Evolutionary conservation across 805 yeast species (phyloP).

Genomic region (Yamadazyma akitaensis): DNA sequence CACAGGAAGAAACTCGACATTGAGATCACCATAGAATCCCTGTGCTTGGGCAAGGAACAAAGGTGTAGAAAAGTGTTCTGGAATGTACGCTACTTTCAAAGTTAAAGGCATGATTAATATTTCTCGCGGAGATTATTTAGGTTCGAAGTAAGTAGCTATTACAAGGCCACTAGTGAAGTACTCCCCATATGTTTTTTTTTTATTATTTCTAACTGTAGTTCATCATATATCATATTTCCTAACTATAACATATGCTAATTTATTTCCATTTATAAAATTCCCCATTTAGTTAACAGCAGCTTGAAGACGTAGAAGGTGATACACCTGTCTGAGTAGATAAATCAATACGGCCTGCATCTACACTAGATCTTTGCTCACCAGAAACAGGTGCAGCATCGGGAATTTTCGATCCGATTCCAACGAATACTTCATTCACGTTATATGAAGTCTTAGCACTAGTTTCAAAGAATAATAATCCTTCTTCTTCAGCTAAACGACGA

Average conservation of each 20-base stretch:
- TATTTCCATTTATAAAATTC: neutral
- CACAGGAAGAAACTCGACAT: constrained; percentile 62
- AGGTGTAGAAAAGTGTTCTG: constrained; percentile 92
- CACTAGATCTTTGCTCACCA: constrained; percentile 3
- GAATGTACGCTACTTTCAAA: constrained; percentile 73
- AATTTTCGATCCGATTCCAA: constrained; percentile 84
- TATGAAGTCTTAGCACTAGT: constrained; percentile 89
- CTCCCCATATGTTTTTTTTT: no score
- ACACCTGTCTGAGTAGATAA: constrained; percentile 19
- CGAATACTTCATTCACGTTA: constrained; percentile 87
- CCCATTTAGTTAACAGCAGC: constrained; percentile 9
- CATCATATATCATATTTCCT: neutral
- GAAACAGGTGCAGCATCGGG: constrained; percentile 40
- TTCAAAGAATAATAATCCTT: constrained; percentile 85
- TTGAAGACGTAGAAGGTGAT: constrained; percentile 4
- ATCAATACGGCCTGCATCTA: constrained; percentile 34
- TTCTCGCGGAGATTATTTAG: neutral
- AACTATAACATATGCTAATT: neutral
- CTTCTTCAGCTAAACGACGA: constrained; percentile 81
- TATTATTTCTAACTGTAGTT: no score
- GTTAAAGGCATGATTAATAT: constrained; percentile 1
- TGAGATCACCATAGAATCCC: constrained; percentile 51
- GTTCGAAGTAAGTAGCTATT: neutral
- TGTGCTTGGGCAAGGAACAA: constrained; percentile 64
- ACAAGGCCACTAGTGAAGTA: no score